These are phyloP conservation scores for Mycena vulgaris DNA, from an alignment of 768 basidiomycete genomes.

Conservation along the genomic window DNA sequence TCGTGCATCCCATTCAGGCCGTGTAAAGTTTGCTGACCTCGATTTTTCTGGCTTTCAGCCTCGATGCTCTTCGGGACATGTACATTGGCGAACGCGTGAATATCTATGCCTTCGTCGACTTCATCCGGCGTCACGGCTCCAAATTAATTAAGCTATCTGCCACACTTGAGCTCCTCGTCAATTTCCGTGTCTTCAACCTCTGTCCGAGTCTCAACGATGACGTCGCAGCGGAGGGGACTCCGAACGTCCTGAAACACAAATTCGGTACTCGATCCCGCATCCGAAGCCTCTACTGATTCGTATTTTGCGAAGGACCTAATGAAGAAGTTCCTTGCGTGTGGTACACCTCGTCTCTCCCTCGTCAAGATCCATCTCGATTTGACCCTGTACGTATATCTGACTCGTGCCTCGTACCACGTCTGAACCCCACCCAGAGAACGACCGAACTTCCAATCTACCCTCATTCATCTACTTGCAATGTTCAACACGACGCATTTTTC, in stretches of 20 bases:
- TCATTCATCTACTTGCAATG: background rate
- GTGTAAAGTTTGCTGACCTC: background rate
- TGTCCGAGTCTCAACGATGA: background rate
- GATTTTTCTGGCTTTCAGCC: background rate
- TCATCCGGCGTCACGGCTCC: background rate
- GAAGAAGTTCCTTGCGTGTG: background rate
- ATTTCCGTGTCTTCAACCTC: background rate
- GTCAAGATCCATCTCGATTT: background rate
- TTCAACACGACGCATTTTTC: conserved; percentile 6
- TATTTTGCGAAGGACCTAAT: background rate
- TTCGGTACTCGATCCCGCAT: background rate
- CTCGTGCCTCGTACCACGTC: too few species aligned
- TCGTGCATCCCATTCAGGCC: background rate
- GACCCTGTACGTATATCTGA: background rate
- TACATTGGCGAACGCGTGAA: background rate
- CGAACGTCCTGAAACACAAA: background rate
- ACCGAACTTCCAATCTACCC: background rate
- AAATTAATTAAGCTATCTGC: conserved; percentile 1
- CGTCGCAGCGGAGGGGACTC: too few species aligned
- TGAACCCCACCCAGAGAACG: too few species aligned
- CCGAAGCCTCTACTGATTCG: background rate
- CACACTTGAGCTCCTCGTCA: background rate
- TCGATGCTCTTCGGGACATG: background rate
- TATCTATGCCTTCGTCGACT: background rate
- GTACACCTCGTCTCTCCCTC: background rate